Conservation (phyloP, 2,329 filamentous ascomycete species). For the Capronia americana region DNA sequence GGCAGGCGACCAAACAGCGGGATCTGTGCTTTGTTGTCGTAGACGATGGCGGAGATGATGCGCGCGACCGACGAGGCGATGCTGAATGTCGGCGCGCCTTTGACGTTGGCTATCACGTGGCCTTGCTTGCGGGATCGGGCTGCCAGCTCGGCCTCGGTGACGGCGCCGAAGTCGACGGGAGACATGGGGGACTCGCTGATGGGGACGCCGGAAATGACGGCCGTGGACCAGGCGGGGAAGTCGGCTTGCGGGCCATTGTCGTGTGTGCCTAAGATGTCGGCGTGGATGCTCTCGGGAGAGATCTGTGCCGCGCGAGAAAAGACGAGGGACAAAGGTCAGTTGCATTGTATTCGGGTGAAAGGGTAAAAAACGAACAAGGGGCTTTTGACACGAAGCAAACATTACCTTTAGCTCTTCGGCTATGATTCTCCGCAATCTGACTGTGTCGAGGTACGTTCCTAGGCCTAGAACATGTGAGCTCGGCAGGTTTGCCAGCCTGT, state of each 20-base stretch:
- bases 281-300: not conserved
- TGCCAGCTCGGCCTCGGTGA: not conserved
- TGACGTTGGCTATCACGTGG: not conserved
- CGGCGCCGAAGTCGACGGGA: not conserved
- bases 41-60: not conserved
- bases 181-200: not conserved
- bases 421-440: not conserved
- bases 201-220: not conserved
- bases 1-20: not conserved
- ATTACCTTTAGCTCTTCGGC: not conserved
- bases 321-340: not conserved
- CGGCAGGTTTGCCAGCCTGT: conserved; percentile 50
- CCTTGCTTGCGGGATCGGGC: not conserved
- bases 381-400: no score
- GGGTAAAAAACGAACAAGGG: no score
- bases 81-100: not conserved
- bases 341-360: not conserved
- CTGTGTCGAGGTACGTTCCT: not conserved
- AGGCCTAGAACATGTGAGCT: not conserved
- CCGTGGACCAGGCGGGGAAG: not conserved
- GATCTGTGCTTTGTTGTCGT: not conserved
- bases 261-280: not conserved
- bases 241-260: not conserved
- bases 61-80: not conserved
- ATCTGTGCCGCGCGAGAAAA: not conserved